Evolutionary conservation across 2,329 filamentous ascomycete species (phyloP), one percentile per base, ranked within the genome.

Genomic region (Calonectria pauciramosa): DNA sequence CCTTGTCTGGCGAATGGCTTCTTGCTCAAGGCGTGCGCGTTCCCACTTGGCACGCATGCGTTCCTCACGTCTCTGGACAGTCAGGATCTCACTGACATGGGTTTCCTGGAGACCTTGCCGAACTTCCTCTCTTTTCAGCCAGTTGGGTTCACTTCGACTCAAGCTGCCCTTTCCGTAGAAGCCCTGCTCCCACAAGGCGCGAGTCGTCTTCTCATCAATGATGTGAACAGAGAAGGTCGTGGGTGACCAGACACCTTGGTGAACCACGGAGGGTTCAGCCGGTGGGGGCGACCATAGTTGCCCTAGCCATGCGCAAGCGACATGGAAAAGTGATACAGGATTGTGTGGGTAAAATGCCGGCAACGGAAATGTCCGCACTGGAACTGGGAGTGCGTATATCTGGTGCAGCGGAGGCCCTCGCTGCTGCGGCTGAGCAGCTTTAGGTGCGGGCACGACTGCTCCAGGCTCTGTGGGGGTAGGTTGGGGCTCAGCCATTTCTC

Each of bases 141-240:
- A 99, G 79, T 93, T 97, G 4, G 96, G 96, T 84, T 99, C 96
- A 88, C 96, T 98, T 80, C 97, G 92, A 87, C 96, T 98, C 73
- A 99, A 88, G 80, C 89, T 96, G 56, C 97, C 97, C 85, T 98
- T 98, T 63, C 97, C 97, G 85, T 96, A 99, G 86, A 99, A 99
- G 7, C 97, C 97, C 87, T 97, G 95, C 85, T 98, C 95, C 97
- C 97, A 99, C 30, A 99, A 86, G 1, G 93, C 95, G 70, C 94
- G 90, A 76, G 97, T 93, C 4, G 95, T 93, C 70, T 89, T 89
- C 32, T 92, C 88, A 83, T 98, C 94, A 23, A 92, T 95, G 71
- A 99, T 90, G 82, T 98, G 95, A 20, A 99, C 91, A 0, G 96
- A 97, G 36, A 93, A 92, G 4, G 95, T 97, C 71, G 93, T 91